A percentile compares a stretch with the other conserved stretches of the same genome.
Conservation (phyloP, 768 basidiomycete species). For the Amanita thiersii region DNA sequence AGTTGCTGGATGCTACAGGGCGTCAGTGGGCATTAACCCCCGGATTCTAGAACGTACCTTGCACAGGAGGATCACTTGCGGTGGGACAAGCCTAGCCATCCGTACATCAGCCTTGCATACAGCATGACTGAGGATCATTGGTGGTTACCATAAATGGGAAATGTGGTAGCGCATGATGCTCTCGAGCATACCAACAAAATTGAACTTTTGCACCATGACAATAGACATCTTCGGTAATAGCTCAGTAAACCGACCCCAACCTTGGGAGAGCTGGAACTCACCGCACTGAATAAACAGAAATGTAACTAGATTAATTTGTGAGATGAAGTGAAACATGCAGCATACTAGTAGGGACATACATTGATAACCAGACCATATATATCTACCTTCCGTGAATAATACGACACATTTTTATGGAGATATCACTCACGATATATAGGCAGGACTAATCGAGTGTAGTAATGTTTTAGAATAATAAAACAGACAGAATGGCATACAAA, state of each 20-base stretch:
- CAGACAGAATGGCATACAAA: constrained; percentile 18
- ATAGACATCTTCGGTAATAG: constrained; percentile 31
- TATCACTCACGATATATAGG: constrained; percentile 51
- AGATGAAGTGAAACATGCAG: not conserved
- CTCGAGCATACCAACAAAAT: constrained; percentile 50
- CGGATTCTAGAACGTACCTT: constrained; percentile 27
- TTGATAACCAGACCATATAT: constrained; percentile 62
- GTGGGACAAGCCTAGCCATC: constrained; percentile 41
- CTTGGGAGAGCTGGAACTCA: constrained; percentile 21
- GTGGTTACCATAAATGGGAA: constrained; percentile 39
- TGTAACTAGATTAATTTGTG: constrained; percentile 35
- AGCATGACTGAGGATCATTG: not conserved
- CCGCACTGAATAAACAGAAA: constrained; percentile 44
- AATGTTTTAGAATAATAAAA: not conserved
- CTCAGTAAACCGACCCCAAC: not conserved
- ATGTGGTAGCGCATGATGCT: constrained; percentile 54
- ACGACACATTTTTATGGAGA: not conserved
- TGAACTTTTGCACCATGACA: constrained; percentile 57
- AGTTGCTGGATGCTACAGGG: constrained; percentile 37
- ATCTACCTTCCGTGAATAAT: constrained; percentile 23
- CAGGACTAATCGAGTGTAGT: constrained; percentile 29
- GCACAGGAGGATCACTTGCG: constrained; percentile 48
- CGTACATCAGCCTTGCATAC: not conserved
- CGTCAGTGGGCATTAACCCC: not conserved
- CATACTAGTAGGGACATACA: constrained; percentile 21